A percentile compares a stretch with the other conserved stretches of the same genome.
Conservation (phyloP, 73 alveolate species). For the Paramecium sonneborni region DNA sequence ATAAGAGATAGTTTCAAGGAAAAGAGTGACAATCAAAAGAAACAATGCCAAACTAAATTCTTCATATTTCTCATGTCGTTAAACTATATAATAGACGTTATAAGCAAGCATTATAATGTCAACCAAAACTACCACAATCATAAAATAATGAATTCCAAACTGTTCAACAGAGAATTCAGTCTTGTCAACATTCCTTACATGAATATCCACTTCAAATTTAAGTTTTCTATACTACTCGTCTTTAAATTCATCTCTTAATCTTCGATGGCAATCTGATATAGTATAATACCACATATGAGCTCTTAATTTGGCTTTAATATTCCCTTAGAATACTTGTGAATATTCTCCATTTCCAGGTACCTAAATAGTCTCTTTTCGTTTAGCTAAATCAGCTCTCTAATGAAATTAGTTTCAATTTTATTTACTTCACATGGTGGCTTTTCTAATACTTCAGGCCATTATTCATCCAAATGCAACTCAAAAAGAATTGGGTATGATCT, state of each 20-base stretch:
- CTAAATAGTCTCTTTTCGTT: not conserved
- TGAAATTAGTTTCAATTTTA: not conserved
- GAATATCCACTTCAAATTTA: slow-evolving; percentile 48
- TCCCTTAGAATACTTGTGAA: slow-evolving; percentile 28
- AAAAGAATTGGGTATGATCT: not conserved
- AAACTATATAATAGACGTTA: not conserved
- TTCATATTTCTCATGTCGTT: slow-evolving; percentile 45
- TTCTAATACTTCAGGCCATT: slow-evolving; percentile 60
- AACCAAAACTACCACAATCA: not conserved
- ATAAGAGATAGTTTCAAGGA: not conserved
- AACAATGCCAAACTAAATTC: slow-evolving; percentile 55
- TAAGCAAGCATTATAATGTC: not conserved
- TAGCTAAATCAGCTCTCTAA: slow-evolving; percentile 13
- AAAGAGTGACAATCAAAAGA: slow-evolving; percentile 41
- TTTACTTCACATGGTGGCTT: slow-evolving; percentile 54
- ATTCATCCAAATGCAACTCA: slow-evolving; percentile 60
- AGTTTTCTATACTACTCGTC: not conserved
- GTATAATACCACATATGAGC: slow-evolving; percentile 70
- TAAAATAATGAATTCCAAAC: slow-evolving; percentile 39
- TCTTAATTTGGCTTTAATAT: not conserved
- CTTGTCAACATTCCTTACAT: slow-evolving; percentile 31
- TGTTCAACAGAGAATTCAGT: slow-evolving; percentile 66
- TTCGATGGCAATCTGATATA: slow-evolving; percentile 50
- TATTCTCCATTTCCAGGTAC: slow-evolving; percentile 67
- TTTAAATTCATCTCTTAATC: not conserved